phyloP scores from a whole-genome alignment of 768 basidiomycete genomes.

The Boletus bicolor region DNA sequence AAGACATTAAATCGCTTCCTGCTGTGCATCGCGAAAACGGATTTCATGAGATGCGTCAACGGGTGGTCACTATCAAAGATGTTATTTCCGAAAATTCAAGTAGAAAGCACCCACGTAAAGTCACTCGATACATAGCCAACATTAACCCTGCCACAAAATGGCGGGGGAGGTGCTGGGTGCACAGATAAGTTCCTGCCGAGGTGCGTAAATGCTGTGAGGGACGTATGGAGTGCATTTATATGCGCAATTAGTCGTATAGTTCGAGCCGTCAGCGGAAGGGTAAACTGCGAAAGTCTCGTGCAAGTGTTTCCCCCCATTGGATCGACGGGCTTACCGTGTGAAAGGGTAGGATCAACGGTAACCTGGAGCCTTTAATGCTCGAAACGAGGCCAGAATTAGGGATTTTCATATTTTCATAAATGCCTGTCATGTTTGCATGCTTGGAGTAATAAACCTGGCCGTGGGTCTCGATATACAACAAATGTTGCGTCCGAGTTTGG shows the following conservation, averaged over 20 bases:
- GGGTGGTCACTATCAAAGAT: constrained; percentile 42
- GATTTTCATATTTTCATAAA: constrained; percentile 9
- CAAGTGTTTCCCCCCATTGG: not conserved
- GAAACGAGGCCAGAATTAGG: constrained; percentile 20
- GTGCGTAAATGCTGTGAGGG: constrained; percentile 40
- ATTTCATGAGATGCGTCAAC: constrained; percentile 51
- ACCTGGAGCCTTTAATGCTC: constrained; percentile 28
- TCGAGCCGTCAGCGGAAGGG: constrained; percentile 40
- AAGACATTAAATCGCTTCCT: constrained; percentile 38
- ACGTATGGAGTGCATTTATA: constrained; percentile 44
- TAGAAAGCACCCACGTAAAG: constrained; percentile 35
- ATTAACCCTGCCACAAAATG: constrained; percentile 39
- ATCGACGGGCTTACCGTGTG: constrained; percentile 37
- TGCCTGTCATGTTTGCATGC: constrained; percentile 1
- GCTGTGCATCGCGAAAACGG: constrained; percentile 45
- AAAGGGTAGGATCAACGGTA: constrained; percentile 47
- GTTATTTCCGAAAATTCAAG: not conserved
- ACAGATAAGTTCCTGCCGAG: constrained; percentile 24
- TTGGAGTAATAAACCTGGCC: constrained; percentile 28
- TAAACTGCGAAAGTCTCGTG: constrained; percentile 37
- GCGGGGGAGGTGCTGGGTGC: constrained; percentile 43
- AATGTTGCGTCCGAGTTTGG: constrained; percentile 40
- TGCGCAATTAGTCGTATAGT: constrained; percentile 45
- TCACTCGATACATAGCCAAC: constrained; percentile 50
- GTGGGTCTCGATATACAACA: constrained; percentile 40